Evolutionary conservation across 75 land plant species (phyloP), one percentile per base, ranked within the genome.

Genomic region (Pinus taeda): DNA sequence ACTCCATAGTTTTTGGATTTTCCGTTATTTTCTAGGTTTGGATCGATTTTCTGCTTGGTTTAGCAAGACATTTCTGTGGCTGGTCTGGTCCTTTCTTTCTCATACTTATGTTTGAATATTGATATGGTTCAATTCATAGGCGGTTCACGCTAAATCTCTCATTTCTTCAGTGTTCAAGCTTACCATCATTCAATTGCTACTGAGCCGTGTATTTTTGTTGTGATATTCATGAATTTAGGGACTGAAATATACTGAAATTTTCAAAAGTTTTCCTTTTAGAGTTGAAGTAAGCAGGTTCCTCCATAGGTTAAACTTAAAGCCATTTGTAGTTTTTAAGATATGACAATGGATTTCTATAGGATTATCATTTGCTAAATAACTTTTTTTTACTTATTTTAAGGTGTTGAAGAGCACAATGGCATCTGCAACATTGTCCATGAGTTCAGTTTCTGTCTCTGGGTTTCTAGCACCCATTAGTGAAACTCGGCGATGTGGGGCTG

Each of bases 391-490:
- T 18, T 18, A 17, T 37, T 66, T 67, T 37, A 39, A 67, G 71
- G 71, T 67, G 71, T 15, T 37, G 42, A 18, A 33, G 45, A 67
- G 42, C 71, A 67, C 17, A 37, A 67, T 67, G 71, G 71, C 71
- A 67, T 67, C 71, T 67, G 71, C 71, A 67, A 67, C 71, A 36
- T 37, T 67, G 17, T 67, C 71, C 36, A 67, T 67, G 45, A 17
- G 45, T 67, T 29, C 30, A 33, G 71, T 67, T 39, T 37, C 49
- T 6, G 71, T 42, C 42, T 30, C 42, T 67, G 49, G 71, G 45
- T 18, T 36, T 37, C 20, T 37, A 6, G 21, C 71, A 36, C 39
- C 49, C 45, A 6, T 39, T 67, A 20, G 45, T 37, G n/a, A 67
- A 37, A 20, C 71, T 42, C 71, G 21, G 15, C 8, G 5, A 39